Evolutionary conservation across 2,329 filamentous ascomycete species (phyloP).

Genomic region (Arthrocladium fulminans): DNA sequence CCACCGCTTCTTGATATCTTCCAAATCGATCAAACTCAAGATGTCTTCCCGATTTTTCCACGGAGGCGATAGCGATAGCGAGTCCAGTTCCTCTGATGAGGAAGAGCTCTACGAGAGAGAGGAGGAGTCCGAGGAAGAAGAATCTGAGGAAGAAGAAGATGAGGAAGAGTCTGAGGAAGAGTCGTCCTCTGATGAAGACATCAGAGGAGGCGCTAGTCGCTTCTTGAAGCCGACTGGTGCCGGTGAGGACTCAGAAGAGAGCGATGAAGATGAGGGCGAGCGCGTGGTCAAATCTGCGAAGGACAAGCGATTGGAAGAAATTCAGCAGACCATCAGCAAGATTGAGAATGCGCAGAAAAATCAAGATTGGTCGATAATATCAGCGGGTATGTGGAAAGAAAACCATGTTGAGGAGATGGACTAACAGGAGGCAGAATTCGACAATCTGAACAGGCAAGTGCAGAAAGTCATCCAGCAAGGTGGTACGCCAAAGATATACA

Average conservation of each 20-base stretch:
- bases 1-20: not conserved
- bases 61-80: slow-evolving; percentile 88
- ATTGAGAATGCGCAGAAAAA: slow-evolving; percentile 98
- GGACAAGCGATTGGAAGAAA: slow-evolving; percentile 90
- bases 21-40: not conserved
- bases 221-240: slow-evolving; percentile 62
- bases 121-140: slow-evolving; percentile 45
- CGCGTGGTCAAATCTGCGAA: slow-evolving; percentile 94
- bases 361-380: slow-evolving; percentile 91
- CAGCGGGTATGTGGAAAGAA: slow-evolving; percentile 56
- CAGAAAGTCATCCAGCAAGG: slow-evolving; percentile 67
- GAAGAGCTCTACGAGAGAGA: slow-evolving; percentile 84
- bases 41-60: slow-evolving; percentile 81
- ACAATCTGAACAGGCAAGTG: slow-evolving; percentile 84
- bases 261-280: slow-evolving; percentile 74
- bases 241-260: slow-evolving; percentile 66
- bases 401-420: not conserved
- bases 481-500: slow-evolving; percentile 79
- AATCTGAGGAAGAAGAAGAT: slow-evolving; percentile 46
- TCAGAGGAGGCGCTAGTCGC: slow-evolving; percentile 61
- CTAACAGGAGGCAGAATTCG: slow-evolving; percentile 58
- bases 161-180: slow-evolving; percentile 52
- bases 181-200: slow-evolving; percentile 44
- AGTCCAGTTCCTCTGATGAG: slow-evolving; percentile 87
- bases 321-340: slow-evolving; percentile 77